Percentiles rank a stretch among this genome's conserved stretches.
Conservation (phyloP, 768 basidiomycete genomes). For the Exidia glandulosa region DNA sequence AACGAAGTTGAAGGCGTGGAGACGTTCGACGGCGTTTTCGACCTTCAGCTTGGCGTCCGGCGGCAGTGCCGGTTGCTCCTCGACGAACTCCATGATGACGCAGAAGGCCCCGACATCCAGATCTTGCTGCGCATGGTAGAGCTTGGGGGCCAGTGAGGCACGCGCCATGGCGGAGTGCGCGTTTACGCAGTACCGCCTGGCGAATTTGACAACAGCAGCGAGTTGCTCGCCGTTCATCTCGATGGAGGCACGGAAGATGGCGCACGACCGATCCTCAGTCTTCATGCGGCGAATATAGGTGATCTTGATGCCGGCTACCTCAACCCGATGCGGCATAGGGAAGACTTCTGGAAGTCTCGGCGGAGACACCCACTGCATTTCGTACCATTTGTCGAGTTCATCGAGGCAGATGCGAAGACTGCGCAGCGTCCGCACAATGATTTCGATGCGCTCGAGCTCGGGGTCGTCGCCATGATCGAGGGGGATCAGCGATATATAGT, state of each 20-base stretch:
- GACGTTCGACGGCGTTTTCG: neutral
- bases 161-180: neutral
- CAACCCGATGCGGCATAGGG: neutral
- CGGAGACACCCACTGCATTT: neutral
- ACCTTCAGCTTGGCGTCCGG: neutral
- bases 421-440: neutral
- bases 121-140: neutral
- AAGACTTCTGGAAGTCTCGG: neutral
- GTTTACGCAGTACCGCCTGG: neutral
- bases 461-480: neutral
- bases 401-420: neutral
- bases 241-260: neutral
- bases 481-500: neutral
- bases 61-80: neutral
- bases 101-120: neutral
- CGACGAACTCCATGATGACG: neutral
- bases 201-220: neutral
- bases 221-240: neutral
- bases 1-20: neutral
- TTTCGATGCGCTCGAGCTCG: neutral
- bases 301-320: neutral
- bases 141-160: neutral
- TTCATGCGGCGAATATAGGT: neutral
- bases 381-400: neutral
- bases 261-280: neutral